phyloP scores from a whole-genome alignment of 225 moss, liverwort and hornwort species.

The Polytrichum formosum region DNA sequence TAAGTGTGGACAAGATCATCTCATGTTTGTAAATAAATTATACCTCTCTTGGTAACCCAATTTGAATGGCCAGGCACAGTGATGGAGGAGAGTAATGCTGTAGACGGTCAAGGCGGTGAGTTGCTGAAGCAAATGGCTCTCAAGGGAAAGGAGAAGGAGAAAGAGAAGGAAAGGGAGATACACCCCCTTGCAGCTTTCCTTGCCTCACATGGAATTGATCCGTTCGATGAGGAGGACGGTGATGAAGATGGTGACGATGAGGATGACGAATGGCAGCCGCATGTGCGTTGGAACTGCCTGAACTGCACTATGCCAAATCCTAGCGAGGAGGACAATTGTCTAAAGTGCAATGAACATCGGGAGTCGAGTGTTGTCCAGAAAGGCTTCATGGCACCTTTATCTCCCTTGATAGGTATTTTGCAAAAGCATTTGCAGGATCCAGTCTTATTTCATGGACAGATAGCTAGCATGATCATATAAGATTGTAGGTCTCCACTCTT shows the following conservation, averaged over 20 bases:
- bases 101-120: background rate
- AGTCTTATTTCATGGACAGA: too few species aligned
- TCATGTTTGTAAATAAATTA: background rate
- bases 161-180: constrained; percentile 23
- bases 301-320: constrained; percentile 54
- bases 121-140: background rate
- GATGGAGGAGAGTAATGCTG: constrained; percentile 5
- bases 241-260: constrained; percentile 42
- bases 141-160: constrained; percentile 6
- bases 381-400: constrained; percentile 33
- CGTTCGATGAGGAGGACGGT: constrained; percentile 6
- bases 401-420: constrained; percentile 35
- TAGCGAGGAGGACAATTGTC: constrained; percentile 32
- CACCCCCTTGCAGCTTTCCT: constrained; percentile 48
- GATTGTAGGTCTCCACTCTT: too few species aligned
- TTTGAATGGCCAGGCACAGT: background rate
- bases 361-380: constrained; percentile 38
- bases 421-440: background rate
- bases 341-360: constrained; percentile 45
- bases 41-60: background rate
- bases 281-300: constrained; percentile 34
- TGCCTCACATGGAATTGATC: constrained; percentile 34
- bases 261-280: constrained; percentile 53
- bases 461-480: too few species aligned
- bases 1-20: background rate